Base-by-base conservation (phyloP, 306 rosid species). In the Prunus davidiana region DNA sequence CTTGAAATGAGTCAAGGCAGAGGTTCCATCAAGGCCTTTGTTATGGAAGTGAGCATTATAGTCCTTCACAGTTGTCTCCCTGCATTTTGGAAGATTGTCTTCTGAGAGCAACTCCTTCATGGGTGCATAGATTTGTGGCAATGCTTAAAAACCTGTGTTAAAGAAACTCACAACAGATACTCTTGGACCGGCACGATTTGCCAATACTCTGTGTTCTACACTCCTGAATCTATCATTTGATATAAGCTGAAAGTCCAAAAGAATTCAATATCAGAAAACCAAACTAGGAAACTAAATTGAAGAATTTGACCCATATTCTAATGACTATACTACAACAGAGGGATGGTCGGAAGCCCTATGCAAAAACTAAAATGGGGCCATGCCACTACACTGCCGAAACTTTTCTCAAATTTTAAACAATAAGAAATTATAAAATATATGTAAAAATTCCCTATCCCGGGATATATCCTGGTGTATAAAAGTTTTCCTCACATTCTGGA, bases 191-290 rank as follows among this genome's bases (percentile, higher is more conserved):
- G 12, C 30, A 64, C 0, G 63, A 54, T 72, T 75, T 12, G 83
- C 83, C 50, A 83, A 20, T 20, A 76, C 81, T 34, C 81, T 75
- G 49, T 83, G 83, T 32, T 83, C 83, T 45, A 75, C 65, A 28
- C 86, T 83, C 73, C 68, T 82, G 79, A 88, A 86, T 69, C 49
- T 82, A 24, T 82, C 92, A 47, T 88, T 88, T 13, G 90, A 57
- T 66, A 69, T 13, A 12, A 69, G 73, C 73, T 47, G 41, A n/a
- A 68, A 24, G 6, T 18, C 19, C 56, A 68, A 46, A 46, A 38
- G 2, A 47, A 25, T 7, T 24, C 12, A 7, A 28, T 49, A 19
- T 69, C n/a, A 72, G 9, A 77, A 58, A 7, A n/a, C 19, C 50
- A 58, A 47, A 43, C 12, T 10, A 19, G 55, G 38, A 32, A 32